These are phyloP conservation scores for Wickerhamomyces sp. DNA, from an alignment of 1,139 yeast genomes.

Conservation along the genomic window DNA sequence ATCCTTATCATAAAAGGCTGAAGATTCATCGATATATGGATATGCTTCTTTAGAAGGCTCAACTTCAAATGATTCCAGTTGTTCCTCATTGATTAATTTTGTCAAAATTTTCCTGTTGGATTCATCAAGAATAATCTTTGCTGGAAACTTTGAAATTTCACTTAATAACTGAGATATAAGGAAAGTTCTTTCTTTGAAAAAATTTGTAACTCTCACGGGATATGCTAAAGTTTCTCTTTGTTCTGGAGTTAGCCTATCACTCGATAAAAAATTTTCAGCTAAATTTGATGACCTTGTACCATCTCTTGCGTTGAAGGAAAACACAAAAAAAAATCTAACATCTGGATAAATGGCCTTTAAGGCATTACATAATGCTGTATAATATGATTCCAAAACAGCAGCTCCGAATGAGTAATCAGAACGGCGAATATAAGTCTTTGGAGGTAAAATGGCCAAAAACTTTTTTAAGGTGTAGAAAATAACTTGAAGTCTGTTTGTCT, in stretches of 20 bases:
- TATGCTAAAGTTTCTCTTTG: conserved; percentile 23
- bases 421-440: conserved; percentile 8
- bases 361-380: conserved; percentile 26
- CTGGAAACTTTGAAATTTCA: conserved; percentile 27
- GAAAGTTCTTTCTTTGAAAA: conserved; percentile 30
- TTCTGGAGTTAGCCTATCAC: conserved; percentile 8
- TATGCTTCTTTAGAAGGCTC: conserved; percentile 18
- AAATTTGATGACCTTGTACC: conserved; percentile 20
- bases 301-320: conserved; percentile 32
- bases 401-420: conserved; percentile 11
- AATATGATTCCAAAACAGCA: conserved; percentile 28
- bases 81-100: conserved; percentile 18
- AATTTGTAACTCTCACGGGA: conserved; percentile 29
- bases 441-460: conserved; percentile 19
- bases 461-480: conserved; percentile 23
- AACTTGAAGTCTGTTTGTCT: conserved; percentile 20
- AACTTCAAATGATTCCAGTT: conserved; percentile 16
- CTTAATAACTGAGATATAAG: conserved; percentile 25
- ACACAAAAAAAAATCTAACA: conserved; percentile 32
- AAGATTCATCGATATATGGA: conserved; percentile 19
- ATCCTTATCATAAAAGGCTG: conserved; percentile 20
- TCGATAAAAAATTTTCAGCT: conserved; percentile 9
- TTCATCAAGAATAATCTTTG: conserved; percentile 22
- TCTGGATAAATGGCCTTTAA: conserved; percentile 34
- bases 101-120: conserved; percentile 19